Conservation (phyloP, 2,329 filamentous ascomycete species). For the Fusarium sp. region DNA sequence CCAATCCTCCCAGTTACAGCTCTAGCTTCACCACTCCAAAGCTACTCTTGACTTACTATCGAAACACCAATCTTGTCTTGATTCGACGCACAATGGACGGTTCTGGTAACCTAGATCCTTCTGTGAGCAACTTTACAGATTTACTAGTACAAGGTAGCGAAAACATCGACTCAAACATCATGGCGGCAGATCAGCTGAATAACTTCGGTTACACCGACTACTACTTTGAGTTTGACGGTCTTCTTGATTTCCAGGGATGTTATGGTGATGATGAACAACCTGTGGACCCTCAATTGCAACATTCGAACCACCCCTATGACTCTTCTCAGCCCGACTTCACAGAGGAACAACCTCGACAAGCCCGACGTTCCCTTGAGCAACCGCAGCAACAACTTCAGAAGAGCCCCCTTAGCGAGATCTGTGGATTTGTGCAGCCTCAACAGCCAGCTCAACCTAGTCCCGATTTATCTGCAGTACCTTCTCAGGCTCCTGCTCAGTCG, state of each 20-base stretch:
- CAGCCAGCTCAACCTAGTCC: background rate
- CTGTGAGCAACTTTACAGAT: background rate
- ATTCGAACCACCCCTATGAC: background rate
- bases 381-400: background rate
- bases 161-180: background rate
- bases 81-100: background rate
- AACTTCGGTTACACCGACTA: background rate
- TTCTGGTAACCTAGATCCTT: background rate
- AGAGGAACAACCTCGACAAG: background rate
- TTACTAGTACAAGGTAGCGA: background rate
- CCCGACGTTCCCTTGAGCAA: background rate
- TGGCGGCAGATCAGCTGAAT: background rate
- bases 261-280: background rate
- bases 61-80: background rate
- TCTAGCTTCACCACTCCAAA: background rate
- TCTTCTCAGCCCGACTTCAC: background rate
- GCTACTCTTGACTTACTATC: background rate
- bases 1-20: background rate
- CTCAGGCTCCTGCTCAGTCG: background rate
- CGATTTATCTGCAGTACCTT: background rate
- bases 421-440: background rate
- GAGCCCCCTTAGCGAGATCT: background rate
- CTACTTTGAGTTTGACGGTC: background rate
- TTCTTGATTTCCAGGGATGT: background rate
- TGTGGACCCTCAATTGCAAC: background rate